A percentile compares a stretch with the other conserved stretches of the same genome.
phyloP scores from a whole-genome alignment of 2,329 filamentous ascomycete genomes.

The Botrytis paeoniae region DNA sequence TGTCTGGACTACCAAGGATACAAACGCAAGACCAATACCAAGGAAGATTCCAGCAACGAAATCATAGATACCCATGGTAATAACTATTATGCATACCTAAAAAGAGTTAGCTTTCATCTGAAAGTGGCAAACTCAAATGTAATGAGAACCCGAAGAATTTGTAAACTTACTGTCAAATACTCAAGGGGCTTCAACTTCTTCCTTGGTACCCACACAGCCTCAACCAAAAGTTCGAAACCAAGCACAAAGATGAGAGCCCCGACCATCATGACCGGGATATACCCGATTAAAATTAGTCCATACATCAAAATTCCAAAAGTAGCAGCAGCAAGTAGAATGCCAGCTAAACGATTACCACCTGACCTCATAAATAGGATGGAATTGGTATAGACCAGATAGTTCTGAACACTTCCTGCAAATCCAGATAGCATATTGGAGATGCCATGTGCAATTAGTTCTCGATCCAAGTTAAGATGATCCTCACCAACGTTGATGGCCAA shows the following conservation, averaged over 20 bases:
- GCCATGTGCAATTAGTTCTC: constrained; percentile 88
- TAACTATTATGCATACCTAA: constrained; percentile 76
- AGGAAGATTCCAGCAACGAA: constrained; percentile 93
- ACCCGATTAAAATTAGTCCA: constrained; percentile 85
- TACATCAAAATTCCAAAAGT: constrained; percentile 81
- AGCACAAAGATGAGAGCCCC: constrained; percentile 92
- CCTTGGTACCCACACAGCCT: constrained; percentile 84
- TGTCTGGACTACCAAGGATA: constrained; percentile 87
- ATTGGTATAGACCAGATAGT: constrained; percentile 97
- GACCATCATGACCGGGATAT: constrained; percentile 95
- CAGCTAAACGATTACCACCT: constrained; percentile 80
- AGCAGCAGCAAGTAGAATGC: constrained; percentile 74
- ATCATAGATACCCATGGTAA: constrained; percentile 96
- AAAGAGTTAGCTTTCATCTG: constrained; percentile 29
- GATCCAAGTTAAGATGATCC: constrained; percentile 86
- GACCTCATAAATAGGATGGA: constrained; percentile 95
- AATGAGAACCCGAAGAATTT: not conserved
- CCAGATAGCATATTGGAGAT: constrained; percentile 91
- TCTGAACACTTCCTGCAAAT: constrained; percentile 82
- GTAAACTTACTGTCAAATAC: constrained; percentile 69
- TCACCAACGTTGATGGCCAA: constrained; percentile 86
- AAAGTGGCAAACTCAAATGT: not conserved
- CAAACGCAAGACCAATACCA: constrained; percentile 86
- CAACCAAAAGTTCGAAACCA: constrained; percentile 85
- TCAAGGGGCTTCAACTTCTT: constrained; percentile 84